Conservation (phyloP, 768 basidiomycete species). For the Neoboletus subvelutipes region DNA sequence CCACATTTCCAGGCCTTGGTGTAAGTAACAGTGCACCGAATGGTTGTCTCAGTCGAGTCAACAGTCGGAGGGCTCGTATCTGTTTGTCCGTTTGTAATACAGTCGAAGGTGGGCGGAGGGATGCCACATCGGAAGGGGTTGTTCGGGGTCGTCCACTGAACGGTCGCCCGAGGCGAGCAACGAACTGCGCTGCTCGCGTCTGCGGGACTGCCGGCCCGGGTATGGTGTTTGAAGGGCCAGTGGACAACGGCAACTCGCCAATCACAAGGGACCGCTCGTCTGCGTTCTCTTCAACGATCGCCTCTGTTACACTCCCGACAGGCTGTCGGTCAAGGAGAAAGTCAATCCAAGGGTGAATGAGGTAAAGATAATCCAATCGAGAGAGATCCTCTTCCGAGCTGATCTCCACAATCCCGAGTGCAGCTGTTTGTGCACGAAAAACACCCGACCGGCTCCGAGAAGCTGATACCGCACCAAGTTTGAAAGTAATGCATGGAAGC, state of each 20-base stretch:
- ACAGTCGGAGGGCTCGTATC: background rate
- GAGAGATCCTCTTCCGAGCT: background rate
- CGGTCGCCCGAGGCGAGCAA: background rate
- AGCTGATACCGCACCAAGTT: background rate
- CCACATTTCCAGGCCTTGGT: background rate
- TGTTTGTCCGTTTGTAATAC: background rate
- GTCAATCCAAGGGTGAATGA: background rate
- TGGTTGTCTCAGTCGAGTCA: background rate
- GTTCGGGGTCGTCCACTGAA: background rate
- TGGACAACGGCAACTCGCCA: too few species aligned
- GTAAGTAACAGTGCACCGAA: background rate
- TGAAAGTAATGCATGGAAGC: background rate
- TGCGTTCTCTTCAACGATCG: background rate
- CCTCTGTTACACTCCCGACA: background rate
- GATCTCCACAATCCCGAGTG: background rate
- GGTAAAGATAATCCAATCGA: background rate
- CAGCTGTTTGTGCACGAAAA: background rate
- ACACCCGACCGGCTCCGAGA: background rate
- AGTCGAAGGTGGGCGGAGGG: background rate
- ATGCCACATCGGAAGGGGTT: background rate
- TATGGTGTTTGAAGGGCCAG: too few species aligned
- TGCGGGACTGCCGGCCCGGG: too few species aligned
- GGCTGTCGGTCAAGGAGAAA: background rate
- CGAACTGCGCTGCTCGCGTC: background rate
- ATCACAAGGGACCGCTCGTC: background rate